Evolutionary conservation across 108 stramenopile species (phyloP).

Genomic region (Stephanodiscus triporus): DNA sequence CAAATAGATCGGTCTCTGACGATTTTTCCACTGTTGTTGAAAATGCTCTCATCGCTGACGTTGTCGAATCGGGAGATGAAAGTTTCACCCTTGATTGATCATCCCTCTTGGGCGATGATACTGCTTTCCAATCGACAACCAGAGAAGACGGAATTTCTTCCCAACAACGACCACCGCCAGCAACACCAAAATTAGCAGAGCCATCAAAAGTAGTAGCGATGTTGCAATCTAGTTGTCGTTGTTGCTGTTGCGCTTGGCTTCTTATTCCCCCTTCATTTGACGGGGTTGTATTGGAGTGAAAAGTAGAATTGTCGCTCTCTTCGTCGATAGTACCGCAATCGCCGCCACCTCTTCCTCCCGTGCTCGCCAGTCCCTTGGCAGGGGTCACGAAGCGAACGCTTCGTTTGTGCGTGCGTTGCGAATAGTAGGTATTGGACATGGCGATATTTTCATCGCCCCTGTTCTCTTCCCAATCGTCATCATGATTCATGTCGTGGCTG

Average conservation of each 20-base stretch:
- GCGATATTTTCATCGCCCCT: neutral
- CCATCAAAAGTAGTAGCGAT: neutral
- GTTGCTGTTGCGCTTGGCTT: conserved; percentile 10
- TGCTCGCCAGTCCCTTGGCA: neutral
- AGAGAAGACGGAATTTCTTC: conserved; percentile 15
- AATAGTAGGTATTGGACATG: neutral
- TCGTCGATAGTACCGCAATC: conserved; percentile 1
- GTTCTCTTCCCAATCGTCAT: neutral
- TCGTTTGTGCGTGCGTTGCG: neutral
- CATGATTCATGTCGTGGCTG: neutral
- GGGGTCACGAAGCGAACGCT: neutral
- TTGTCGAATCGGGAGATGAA: neutral
- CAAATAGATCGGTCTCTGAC: conserved; percentile 11
- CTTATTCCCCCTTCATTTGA: neutral
- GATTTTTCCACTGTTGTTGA: neutral
- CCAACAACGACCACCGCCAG: neutral
- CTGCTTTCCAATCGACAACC: neutral
- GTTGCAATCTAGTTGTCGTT: neutral
- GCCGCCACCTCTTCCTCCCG: neutral
- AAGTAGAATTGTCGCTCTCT: conserved; percentile 5
- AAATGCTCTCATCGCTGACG: neutral
- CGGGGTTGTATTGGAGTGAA: neutral
- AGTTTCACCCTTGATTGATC: neutral
- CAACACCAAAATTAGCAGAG: neutral
- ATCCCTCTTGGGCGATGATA: neutral